A percentile compares a stretch with the other conserved stretches of the same genome.
phyloP scores from a whole-genome alignment of 345 rosid species.

The Moricandia moricandioides region DNA sequence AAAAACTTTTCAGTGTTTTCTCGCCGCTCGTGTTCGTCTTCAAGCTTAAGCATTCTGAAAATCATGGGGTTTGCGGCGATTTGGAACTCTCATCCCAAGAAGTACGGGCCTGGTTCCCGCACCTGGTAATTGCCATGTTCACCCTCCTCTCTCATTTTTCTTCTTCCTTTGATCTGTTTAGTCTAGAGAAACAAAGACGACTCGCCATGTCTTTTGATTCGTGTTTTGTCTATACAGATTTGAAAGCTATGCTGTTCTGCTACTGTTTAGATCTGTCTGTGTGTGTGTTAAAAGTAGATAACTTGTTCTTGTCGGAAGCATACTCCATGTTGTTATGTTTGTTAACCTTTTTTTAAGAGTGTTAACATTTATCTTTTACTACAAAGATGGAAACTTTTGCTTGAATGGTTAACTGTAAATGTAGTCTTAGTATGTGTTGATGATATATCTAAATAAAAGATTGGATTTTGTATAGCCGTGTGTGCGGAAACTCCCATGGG shows the following conservation, averaged over 20 bases:
- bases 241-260: background rate
- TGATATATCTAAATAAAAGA: background rate
- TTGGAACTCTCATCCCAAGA: conserved; percentile 33
- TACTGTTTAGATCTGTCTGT: background rate
- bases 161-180: background rate
- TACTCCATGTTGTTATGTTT: background rate
- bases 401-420: background rate
- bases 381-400: background rate
- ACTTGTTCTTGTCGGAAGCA: background rate
- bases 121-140: conserved; percentile 19
- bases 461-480: conserved; percentile 12
- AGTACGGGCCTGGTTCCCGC: conserved; percentile 32
- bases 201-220: background rate
- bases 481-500: conserved; percentile 45
- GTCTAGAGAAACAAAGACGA: background rate
- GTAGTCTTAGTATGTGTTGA: background rate
- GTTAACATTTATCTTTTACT: background rate
- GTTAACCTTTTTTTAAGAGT: background rate
- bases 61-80: conserved; percentile 23
- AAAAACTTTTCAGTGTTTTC: background rate
- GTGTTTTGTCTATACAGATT: background rate
- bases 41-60: background rate
- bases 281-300: background rate
- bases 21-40: conserved; percentile 16
- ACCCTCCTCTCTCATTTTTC: background rate